A percentile compares a stretch with the other conserved stretches of the same genome.
phyloP scores from a whole-genome alignment of 768 basidiomycete genomes.

The Sarcomyxa edulis region DNA sequence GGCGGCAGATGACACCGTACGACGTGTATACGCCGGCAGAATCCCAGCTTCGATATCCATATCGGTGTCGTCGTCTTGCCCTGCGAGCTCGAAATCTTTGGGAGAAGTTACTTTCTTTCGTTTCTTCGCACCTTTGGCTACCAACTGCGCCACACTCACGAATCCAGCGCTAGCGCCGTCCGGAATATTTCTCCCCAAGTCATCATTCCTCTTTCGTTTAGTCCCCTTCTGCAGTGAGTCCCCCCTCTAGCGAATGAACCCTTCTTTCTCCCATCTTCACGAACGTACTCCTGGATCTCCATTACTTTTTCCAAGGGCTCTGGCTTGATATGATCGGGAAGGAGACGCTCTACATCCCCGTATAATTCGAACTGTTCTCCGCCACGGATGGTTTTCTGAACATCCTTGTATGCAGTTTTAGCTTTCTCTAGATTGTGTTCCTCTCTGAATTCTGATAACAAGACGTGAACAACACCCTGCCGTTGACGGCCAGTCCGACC shows the following conservation, averaged over 20 bases:
- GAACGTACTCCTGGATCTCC: slow-evolving; percentile 72
- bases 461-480: slow-evolving; percentile 82
- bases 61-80: slow-evolving; percentile 65
- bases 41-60: slow-evolving; percentile 56
- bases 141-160: slow-evolving; percentile 58
- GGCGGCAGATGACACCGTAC: slow-evolving; percentile 43
- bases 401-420: slow-evolving; percentile 77
- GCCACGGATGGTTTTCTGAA: slow-evolving; percentile 82
- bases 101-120: slow-evolving; percentile 32
- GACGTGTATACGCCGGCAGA: slow-evolving; percentile 36
- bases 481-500: slow-evolving; percentile 94
- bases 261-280: slow-evolving; percentile 38
- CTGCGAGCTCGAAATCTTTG: slow-evolving; percentile 46
- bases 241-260: slow-evolving; percentile 25
- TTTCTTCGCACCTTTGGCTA: slow-evolving; percentile 44
- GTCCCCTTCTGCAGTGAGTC: slow-evolving; percentile 26
- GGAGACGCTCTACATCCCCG: slow-evolving; percentile 81
- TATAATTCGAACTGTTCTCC: slow-evolving; percentile 89
- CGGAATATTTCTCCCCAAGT: slow-evolving; percentile 68
- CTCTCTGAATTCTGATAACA: slow-evolving; percentile 88
- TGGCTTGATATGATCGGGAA: slow-evolving; percentile 76
- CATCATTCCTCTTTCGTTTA: slow-evolving; percentile 71
- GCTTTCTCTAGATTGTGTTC: slow-evolving; percentile 89
- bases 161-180: slow-evolving; percentile 67
- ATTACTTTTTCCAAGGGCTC: slow-evolving; percentile 75